Conservation (phyloP, 179 eudicot species). For the Beta corolliflora region DNA sequence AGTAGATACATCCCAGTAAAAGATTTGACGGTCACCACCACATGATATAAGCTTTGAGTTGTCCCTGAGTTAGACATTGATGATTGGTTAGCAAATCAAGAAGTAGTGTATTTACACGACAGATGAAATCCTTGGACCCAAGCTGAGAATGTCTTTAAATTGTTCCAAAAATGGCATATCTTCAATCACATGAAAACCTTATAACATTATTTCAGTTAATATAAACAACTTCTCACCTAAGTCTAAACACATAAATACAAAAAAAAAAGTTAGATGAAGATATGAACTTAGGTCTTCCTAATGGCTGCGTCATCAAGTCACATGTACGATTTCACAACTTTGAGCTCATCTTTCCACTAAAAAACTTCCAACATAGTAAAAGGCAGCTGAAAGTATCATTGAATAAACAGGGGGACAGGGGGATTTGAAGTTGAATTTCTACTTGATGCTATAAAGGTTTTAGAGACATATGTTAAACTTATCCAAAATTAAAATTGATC, state of each 20-base stretch:
- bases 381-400: background rate
- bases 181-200: background rate
- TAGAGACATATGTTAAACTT: background rate
- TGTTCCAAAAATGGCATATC: background rate
- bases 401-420: background rate
- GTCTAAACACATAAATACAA: too few relatives aligned
- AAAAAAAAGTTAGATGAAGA: too few relatives aligned
- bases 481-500: background rate
- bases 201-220: background rate
- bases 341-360: background rate
- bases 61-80: constrained; percentile 49
- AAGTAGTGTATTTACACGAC: background rate
- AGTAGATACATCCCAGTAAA: constrained; percentile 93
- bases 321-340: background rate
- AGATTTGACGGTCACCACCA: constrained; percentile 92
- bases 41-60: constrained; percentile 83
- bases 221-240: background rate
- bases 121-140: background rate
- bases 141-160: background rate
- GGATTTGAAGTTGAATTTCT: background rate
- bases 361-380: background rate
- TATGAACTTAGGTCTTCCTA: background rate
- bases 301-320: background rate
- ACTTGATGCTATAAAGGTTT: background rate
- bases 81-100: constrained; percentile 1